Evolutionary conservation across 352 stramenopile genomes (phyloP).

Genomic region (Globisporangium rhizosaccharum): DNA sequence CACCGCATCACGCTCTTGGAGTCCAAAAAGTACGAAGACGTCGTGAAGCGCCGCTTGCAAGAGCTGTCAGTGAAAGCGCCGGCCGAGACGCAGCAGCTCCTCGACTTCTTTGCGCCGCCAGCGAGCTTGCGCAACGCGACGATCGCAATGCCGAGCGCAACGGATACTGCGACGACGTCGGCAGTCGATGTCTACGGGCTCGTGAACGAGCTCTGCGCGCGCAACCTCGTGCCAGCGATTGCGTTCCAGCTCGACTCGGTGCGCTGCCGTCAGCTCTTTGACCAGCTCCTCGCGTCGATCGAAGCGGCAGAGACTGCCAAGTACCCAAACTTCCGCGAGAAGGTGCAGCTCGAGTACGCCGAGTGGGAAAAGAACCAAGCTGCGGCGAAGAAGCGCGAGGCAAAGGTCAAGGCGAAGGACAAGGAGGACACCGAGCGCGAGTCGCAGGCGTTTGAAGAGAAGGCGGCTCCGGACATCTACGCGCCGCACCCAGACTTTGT

Average conservation of each 20-base stretch:
- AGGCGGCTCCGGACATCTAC: conserved; percentile 90
- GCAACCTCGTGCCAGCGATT: conserved; percentile 76
- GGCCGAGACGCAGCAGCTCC: conserved; percentile 76
- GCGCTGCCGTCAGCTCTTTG: conserved; percentile 83
- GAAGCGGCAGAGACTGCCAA: conserved; percentile 65
- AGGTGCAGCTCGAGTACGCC: conserved; percentile 91
- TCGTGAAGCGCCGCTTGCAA: conserved; percentile 92
- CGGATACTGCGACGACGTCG: conserved; percentile 49
- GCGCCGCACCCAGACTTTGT: conserved; percentile 98
- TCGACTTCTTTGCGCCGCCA: conserved; percentile 77
- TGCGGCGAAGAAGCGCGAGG: conserved; percentile 90
- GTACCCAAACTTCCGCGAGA: conserved; percentile 89
- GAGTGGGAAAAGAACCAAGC: conserved; percentile 86
- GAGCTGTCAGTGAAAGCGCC: conserved; percentile 86
- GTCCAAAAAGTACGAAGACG: conserved; percentile 97
- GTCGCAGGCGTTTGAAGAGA: conserved; percentile 78
- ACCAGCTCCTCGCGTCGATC: conserved; percentile 65
- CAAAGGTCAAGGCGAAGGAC: conserved; percentile 92
- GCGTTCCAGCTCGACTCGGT: conserved; percentile 86
- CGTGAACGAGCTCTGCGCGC: conserved; percentile 55
- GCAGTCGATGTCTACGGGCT: conserved; percentile 64
- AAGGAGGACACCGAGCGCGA: conserved; percentile 82
- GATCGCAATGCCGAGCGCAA: conserved; percentile 41
- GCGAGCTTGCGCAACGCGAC: conserved; percentile 58
- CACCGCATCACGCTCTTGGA: conserved; percentile 96